Percentiles rank a stretch among this genome's conserved stretches.
phyloP scores from a whole-genome alignment of 1,284 basidiomycete species.

The Laetiporus sulphureus region DNA sequence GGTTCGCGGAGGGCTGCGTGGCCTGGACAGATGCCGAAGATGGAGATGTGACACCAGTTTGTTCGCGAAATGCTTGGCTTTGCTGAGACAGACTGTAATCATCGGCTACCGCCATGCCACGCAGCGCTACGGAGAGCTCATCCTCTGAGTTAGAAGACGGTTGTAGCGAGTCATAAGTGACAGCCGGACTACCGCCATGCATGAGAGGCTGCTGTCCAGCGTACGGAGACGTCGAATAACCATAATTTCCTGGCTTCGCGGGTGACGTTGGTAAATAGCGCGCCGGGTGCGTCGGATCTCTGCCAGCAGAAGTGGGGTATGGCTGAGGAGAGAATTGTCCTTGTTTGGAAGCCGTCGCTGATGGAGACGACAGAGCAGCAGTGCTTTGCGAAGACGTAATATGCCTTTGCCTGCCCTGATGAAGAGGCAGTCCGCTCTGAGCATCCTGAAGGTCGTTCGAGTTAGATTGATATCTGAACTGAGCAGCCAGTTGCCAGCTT shows the following conservation, averaged over 20 bases:
- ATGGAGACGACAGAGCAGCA: slow-evolving; percentile 17
- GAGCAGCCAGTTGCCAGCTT: slow-evolving; percentile 40
- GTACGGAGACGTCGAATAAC: slow-evolving; percentile 15
- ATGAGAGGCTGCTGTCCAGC: slow-evolving; percentile 22
- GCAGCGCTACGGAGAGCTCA: slow-evolving; percentile 50
- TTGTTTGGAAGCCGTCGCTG: slow-evolving; percentile 28
- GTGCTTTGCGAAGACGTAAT: slow-evolving; percentile 31
- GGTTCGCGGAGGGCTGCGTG: slow-evolving; percentile 19
- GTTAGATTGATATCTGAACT: slow-evolving; percentile 7
- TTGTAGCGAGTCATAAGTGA: slow-evolving; percentile 35
- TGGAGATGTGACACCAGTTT: slow-evolving; percentile 10
- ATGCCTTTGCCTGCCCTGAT: slow-evolving; percentile 46
- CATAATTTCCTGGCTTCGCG: slow-evolving; percentile 30
- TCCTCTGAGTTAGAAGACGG: slow-evolving; percentile 39
- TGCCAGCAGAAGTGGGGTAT: slow-evolving; percentile 39
- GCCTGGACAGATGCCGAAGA: slow-evolving; percentile 9
- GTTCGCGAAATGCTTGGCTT: slow-evolving; percentile 23
- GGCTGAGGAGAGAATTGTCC: slow-evolving; percentile 49
- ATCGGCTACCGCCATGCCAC: slow-evolving; percentile 66
- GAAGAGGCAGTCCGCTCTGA: slow-evolving; percentile 27
- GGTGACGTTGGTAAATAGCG: slow-evolving; percentile 31
- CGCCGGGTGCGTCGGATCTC: slow-evolving; percentile 23
- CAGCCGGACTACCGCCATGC: slow-evolving; percentile 16
- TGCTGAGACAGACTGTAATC: slow-evolving; percentile 33
- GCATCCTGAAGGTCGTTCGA: slow-evolving; percentile 1